Base-by-base conservation (phyloP, 495 filamentous ascomycete species). In the Annulohypoxylon maeteangense region DNA sequence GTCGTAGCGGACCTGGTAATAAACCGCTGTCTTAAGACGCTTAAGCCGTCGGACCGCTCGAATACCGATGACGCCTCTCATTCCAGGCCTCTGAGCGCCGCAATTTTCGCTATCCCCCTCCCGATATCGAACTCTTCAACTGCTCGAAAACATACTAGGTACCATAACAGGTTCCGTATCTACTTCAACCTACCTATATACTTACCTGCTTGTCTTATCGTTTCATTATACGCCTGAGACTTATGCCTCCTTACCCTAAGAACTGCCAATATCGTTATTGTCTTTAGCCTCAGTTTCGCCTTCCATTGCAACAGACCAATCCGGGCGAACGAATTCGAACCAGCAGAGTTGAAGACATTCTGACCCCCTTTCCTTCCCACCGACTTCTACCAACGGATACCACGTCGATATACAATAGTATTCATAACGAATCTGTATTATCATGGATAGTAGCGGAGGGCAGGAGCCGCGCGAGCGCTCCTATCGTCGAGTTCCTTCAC, bases 401-500 rank as follows among this genome's bases (percentile, higher is more conserved):
- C 10, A 50, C 40, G 20, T 40, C 3, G 32, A 12, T n/a, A 47
- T 3, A 34, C 40, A 32, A 14, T 18, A 20, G 29, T 27, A 65
- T 57, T n/a, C 12, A 8, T 18, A 48, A 22, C 11, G 7, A 44
- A 12, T 20, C 8, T 3, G 16, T 16, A 27, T 42, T 20, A 29
- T 50, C 36, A 75, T 78, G 74, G 72, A 76, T 55, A 18, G 48
- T 38, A 67, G 6, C 31, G 56, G 54, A 42, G 34, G 56, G 8
- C 68, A 64, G 45, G 76, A 71, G 6, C 64, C 42, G 57, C 64
- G 67, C 31, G 70, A 76, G 67, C 77, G 80, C 25, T 70, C 74
- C n/a, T 80, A 74, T 20, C 66, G 76, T 54, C 78, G 80, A 40
- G 75, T 79, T 8, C 68, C 78, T 25, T 83, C 82, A n/a, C 75